Conservation (phyloP, 2,329 filamentous ascomycete species). For the Fusarium nematophilum region DNA sequence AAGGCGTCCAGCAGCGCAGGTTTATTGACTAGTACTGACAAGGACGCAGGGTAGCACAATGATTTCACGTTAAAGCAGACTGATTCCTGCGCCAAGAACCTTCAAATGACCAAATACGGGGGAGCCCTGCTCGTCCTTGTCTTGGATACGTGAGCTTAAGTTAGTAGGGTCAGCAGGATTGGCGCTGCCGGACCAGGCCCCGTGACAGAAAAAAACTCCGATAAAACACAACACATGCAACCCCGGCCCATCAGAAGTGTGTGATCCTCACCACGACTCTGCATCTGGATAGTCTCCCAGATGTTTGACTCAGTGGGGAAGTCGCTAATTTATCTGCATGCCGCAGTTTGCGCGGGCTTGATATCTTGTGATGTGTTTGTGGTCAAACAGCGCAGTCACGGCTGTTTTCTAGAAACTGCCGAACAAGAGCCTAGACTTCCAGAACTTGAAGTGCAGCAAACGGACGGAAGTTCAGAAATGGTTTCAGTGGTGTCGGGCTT, state of each 20-base stretch:
- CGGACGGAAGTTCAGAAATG: not conserved
- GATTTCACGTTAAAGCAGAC: not conserved
- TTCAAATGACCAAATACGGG: not conserved
- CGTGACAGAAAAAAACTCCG: conserved; percentile 25
- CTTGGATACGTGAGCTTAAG: conserved; percentile 13
- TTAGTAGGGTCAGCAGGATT: conserved; percentile 25
- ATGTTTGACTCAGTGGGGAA: conserved; percentile 10
- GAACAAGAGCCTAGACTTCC: not conserved
- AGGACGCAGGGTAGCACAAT: not conserved
- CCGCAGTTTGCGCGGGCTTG: not conserved
- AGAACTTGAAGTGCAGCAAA: not conserved
- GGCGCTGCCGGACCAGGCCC: not conserved
- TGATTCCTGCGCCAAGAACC: not conserved
- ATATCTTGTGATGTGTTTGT: not conserved
- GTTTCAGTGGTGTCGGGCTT: not conserved
- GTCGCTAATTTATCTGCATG: conserved; percentile 1
- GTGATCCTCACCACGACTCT: conserved; percentile 4
- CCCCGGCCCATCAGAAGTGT: conserved; percentile 16
- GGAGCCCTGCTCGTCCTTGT: conserved; percentile 13
- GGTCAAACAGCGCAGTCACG: not conserved
- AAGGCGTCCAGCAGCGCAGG: conserved; percentile 4
- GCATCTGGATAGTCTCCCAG: not conserved
- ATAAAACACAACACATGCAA: conserved; percentile 20
- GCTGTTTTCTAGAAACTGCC: not conserved
- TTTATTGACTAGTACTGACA: not conserved